Evolutionary conservation across 192 early-diverging fungal species (phyloP).

Genomic region (Glomus cerebriforme): DNA sequence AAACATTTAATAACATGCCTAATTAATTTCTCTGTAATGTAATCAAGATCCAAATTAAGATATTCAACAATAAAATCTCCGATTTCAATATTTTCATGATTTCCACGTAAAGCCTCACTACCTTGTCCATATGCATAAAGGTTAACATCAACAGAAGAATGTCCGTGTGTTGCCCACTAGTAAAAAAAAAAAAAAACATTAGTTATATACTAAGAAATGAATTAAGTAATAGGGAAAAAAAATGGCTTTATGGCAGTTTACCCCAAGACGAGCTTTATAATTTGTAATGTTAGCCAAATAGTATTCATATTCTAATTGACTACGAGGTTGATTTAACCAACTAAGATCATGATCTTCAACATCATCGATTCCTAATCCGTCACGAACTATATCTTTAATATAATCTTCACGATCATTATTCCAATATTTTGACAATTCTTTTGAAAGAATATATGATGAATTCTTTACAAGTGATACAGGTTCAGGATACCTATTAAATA

Average conservation of each 20-base stretch:
- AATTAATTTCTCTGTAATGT: slow-evolving; percentile 47
- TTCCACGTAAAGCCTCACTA: slow-evolving; percentile 50
- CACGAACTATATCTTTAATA: slow-evolving; percentile 13
- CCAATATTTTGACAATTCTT: slow-evolving; percentile 45
- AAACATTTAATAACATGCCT: slow-evolving; percentile 32
- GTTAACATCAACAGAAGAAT: slow-evolving; percentile 94
- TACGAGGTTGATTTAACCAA: slow-evolving; percentile 42
- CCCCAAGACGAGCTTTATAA: slow-evolving; percentile 60
- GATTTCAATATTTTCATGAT: slow-evolving; percentile 70
- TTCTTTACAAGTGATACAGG: slow-evolving; percentile 67
- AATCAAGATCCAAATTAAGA: slow-evolving; percentile 52
- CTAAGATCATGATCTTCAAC: slow-evolving; percentile 65
- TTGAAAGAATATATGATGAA: slow-evolving; percentile 62
- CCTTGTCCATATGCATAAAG: slow-evolving; percentile 62
- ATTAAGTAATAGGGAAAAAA: neutral
- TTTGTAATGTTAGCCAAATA: slow-evolving; percentile 56
- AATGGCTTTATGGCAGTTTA: slow-evolving; percentile 21
- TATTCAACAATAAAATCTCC: slow-evolving; percentile 58
- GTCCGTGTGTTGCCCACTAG: slow-evolving; percentile 86
- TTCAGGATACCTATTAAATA: slow-evolving; percentile 60
- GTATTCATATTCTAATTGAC: slow-evolving; percentile 45
- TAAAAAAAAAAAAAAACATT: slow-evolving; percentile 28
- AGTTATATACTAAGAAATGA: slow-evolving; percentile 25
- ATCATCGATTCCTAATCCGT: slow-evolving; percentile 45
- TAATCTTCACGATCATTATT: slow-evolving; percentile 23